phyloP scores from a whole-genome alignment of 2,329 filamentous ascomycete genomes.

The Sporothrix brasiliensis region DNA sequence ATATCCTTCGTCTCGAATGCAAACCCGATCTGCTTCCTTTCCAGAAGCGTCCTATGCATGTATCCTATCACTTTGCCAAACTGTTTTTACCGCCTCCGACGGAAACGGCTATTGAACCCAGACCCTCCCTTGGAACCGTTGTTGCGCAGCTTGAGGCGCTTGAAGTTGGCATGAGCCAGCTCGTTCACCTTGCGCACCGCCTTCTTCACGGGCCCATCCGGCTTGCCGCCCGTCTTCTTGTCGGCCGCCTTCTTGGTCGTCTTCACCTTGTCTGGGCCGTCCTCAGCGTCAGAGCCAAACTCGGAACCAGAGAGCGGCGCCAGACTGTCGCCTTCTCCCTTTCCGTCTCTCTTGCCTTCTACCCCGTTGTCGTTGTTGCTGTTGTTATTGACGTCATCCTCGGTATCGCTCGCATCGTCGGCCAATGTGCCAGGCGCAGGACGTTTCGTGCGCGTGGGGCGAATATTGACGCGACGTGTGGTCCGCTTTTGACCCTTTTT shows the following conservation, averaged over 20 bases:
- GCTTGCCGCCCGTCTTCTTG: conserved; percentile 34
- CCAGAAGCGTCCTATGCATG: not conserved
- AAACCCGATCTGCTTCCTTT: not conserved
- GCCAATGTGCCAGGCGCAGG: conserved; percentile 44
- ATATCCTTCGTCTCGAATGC: not conserved
- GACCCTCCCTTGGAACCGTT: conserved; percentile 64
- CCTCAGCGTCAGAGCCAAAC: conserved; percentile 38
- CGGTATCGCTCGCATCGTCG: conserved; percentile 42
- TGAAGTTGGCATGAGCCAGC: conserved; percentile 67
- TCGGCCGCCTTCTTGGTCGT: conserved; percentile 35
- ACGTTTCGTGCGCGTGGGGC: conserved; percentile 55
- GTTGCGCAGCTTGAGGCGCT: conserved; percentile 65
- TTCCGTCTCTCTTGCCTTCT: conserved; percentile 43
- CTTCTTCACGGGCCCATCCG: conserved; percentile 54
- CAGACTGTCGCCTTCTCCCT: conserved; percentile 43
- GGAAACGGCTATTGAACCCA: conserved; percentile 60
- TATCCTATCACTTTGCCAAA: not conserved
- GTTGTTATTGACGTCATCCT: conserved; percentile 37
- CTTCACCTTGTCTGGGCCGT: conserved; percentile 35
- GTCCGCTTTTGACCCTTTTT: conserved; percentile 84
- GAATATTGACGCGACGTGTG: conserved; percentile 69
- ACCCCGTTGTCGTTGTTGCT: conserved; percentile 44
- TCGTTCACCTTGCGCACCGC: conserved; percentile 64
- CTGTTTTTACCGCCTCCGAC: conserved; percentile 49
- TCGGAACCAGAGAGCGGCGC: conserved; percentile 37